Evolutionary conservation across 306 rosid species (phyloP), one percentile per base, ranked within the genome.

Genomic region (Adenanthera pavonina): DNA sequence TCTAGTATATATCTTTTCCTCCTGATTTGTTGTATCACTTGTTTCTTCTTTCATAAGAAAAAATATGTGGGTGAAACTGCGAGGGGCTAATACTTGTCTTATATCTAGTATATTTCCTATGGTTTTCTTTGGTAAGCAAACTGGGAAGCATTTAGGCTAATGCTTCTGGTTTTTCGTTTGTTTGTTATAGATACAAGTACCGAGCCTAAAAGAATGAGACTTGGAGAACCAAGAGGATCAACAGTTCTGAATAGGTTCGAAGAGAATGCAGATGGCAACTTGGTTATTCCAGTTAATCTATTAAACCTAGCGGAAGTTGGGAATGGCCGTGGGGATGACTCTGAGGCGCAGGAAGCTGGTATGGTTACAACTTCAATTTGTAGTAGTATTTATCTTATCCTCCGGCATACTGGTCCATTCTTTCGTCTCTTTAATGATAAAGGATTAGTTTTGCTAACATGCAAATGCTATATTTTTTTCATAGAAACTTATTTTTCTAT

Each of bases 181-280:
- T 83, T 53, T 60, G 68, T 34, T 74, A 41, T 80, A 69, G 44
- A 84, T 52, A 56, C 74, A 16, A 74, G 25, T 61, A 16, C 48
- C 30, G 16, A 6, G 20, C 73, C 85, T 25, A 66, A 72, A 48
- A 71, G 40, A 74, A 75, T 17, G 48, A 61, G 73, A 16, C 79
- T 15, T 70, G 82, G 74, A 53, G 77, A 3, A 54, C 75, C 80
- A 70, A 70, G 13, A 2, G 74, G 33, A 40, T 56, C 48, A 77
- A 68, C 1, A 34, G 36, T 41, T 76, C 7, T 12, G 61, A 77
- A 71, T 67, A 76, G 62, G 40, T 65, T 49, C 72, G 61, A 47
- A 65, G 71, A 65, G 72, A 85, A 43, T 70, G 73, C 76, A 1
- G 72, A 79, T 41, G 17, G 62, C 19, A 54, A 76, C 57, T 54